A percentile compares a stretch with the other conserved stretches of the same genome.
Conservation (phyloP, 2,329 filamentous ascomycete genomes). For the Aspergillus pseudoviridinutans region DNA sequence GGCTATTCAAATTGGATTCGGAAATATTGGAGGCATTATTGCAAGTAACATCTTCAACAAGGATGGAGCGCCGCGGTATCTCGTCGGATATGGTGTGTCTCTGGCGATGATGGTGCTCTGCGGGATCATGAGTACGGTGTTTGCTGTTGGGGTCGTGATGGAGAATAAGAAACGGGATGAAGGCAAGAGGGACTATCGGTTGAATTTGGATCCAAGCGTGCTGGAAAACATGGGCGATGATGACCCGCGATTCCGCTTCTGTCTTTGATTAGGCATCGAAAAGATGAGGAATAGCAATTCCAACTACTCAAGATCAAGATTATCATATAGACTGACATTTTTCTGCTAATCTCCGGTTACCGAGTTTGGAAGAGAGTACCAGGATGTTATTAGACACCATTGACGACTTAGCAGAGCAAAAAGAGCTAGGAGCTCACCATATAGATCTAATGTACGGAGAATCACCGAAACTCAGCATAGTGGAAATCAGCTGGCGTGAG, state of each 20-base stretch:
- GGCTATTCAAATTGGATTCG: conserved; percentile 40
- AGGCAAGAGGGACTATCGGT: conserved; percentile 22
- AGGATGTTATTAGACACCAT: too few species aligned
- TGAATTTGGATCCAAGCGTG: conserved; percentile 19
- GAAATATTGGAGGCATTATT: conserved; percentile 38
- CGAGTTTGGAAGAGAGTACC: too few species aligned
- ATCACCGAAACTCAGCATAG: conserved; percentile 21
- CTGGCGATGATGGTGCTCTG: conserved; percentile 29
- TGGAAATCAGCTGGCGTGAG: conserved; percentile 41
- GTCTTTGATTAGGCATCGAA: conserved; percentile 15
- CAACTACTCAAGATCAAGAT: too few species aligned
- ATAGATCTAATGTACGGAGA: too few species aligned
- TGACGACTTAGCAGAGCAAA: too few species aligned
- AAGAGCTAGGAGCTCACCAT: too few species aligned
- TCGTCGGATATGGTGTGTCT: conserved; percentile 35
- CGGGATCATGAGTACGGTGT: conserved; percentile 20
- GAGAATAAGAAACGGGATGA: conserved; percentile 29
- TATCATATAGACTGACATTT: too few species aligned
- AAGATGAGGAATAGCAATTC: too few species aligned
- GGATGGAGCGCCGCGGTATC: conserved; percentile 33
- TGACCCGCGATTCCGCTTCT: conserved; percentile 32
- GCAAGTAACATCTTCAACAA: conserved; percentile 39
- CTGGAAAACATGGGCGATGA: conserved; percentile 32
- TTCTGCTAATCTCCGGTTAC: too few species aligned
- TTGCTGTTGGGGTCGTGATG: conserved; percentile 20